Conservation (phyloP, 345 rosid species). For the Eucalyptus cloeziana region DNA sequence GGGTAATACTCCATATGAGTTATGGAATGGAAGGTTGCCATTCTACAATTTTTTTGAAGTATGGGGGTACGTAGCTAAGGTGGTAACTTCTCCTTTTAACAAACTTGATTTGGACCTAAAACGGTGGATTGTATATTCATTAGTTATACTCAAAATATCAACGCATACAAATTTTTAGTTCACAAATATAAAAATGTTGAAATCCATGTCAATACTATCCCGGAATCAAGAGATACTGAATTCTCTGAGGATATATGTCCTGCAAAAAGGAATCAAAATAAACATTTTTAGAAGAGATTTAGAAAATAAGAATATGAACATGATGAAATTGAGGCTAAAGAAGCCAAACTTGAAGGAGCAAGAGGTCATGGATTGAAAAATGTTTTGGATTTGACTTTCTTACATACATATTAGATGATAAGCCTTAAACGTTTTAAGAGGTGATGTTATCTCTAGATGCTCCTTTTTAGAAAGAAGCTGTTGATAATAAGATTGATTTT, state of each 20-base stretch:
- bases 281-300: neutral
- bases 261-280: neutral
- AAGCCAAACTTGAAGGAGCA: neutral
- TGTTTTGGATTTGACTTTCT: neutral
- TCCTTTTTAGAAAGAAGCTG: accelerated
- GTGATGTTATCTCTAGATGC: neutral
- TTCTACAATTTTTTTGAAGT: neutral
- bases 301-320: neutral
- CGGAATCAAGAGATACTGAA: neutral
- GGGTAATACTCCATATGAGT: neutral
- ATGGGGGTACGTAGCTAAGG: neutral
- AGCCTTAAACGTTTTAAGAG: neutral
- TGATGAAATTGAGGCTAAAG: neutral
- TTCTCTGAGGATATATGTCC: neutral
- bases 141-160: neutral
- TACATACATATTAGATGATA: neutral
- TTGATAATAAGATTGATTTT: neutral
- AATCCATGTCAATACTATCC: neutral
- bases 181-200: neutral
- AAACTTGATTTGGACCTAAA: neutral
- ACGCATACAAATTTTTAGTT: accelerated
- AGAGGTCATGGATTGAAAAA: neutral
- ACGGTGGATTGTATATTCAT: neutral
- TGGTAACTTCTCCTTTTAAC: neutral
- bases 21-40: neutral